Percentiles rank a stretch among this genome's conserved stretches.
Evolutionary conservation across 345 rosid species (phyloP).

Genomic region (Orychophragmus violaceus): DNA sequence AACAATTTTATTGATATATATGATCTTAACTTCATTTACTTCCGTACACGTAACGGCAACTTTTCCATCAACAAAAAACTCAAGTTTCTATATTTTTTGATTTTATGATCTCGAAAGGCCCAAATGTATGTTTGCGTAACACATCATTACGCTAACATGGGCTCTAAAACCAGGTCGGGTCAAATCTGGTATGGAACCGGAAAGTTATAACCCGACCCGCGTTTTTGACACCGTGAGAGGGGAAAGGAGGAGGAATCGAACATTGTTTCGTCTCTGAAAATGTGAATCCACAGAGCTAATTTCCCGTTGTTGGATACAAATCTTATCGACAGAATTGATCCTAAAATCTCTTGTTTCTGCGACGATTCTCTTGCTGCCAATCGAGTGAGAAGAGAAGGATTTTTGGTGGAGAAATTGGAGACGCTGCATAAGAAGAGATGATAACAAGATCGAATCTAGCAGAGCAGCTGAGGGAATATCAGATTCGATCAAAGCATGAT

Average conservation of each 20-base stretch:
- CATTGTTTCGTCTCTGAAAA: slow-evolving; percentile 7
- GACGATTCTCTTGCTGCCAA: neutral
- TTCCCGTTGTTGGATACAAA: neutral
- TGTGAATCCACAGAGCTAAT: neutral
- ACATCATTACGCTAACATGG: slow-evolving; percentile 20
- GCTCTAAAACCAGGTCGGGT: slow-evolving; percentile 6
- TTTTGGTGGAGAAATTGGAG: slow-evolving; percentile 2
- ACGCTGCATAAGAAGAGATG: slow-evolving; percentile 45
- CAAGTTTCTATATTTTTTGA: neutral
- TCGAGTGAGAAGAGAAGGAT: slow-evolving; percentile 12
- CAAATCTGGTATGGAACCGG: neutral
- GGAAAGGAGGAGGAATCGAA: slow-evolving; percentile 22
- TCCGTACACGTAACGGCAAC: slow-evolving; percentile 26
- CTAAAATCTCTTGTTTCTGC: neutral
- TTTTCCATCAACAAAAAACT: neutral
- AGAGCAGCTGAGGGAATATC: too few relatives aligned
- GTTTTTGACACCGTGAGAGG: neutral
- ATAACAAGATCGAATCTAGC: slow-evolving; percentile 92
- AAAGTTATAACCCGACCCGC: slow-evolving; percentile 23
- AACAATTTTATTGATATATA: slow-evolving; percentile 6
- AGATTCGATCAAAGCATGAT: slow-evolving; percentile 91
- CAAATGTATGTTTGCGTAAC: neutral
- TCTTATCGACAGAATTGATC: neutral
- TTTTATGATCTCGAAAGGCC: slow-evolving; percentile 4
- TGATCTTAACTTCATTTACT: neutral